phyloP scores from a whole-genome alignment of 305 asterid genomes.

The Fraxinus dipetala region DNA sequence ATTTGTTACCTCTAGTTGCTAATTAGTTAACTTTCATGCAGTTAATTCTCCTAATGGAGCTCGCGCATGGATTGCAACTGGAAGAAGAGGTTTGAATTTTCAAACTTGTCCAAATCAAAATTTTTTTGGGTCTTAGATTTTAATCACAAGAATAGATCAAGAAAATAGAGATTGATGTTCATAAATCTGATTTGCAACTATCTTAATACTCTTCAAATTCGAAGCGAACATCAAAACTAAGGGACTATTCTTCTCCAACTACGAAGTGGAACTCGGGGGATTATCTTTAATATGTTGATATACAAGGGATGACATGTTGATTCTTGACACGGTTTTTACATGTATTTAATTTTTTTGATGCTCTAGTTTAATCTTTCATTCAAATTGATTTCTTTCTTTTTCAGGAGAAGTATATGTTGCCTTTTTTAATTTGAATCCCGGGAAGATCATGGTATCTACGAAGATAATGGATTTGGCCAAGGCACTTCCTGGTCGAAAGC shows the following conservation, averaged over 20 bases:
- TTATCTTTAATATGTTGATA: background rate
- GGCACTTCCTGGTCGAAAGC: conserved; percentile 38
- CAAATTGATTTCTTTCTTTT: background rate
- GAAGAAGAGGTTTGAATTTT: conserved; percentile 52
- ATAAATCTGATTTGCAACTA: background rate
- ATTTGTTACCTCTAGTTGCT: background rate
- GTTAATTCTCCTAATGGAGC: conserved; percentile 34
- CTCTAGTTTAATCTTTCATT: background rate
- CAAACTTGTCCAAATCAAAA: background rate
- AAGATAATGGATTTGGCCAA: conserved; percentile 44
- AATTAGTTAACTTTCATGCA: conserved; percentile 30
- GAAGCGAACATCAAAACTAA: too few relatives aligned
- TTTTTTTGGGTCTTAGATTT: conserved; percentile 3
- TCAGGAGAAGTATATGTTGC: conserved; percentile 75
- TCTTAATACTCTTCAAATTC: background rate
- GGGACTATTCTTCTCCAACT: background rate
- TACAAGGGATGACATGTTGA: background rate
- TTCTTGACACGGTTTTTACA: background rate
- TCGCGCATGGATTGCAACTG: conserved; percentile 79
- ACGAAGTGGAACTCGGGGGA: background rate
- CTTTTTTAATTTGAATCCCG: conserved; percentile 57
- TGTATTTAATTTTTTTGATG: background rate
- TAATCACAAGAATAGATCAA: background rate
- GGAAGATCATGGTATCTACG: conserved; percentile 37
- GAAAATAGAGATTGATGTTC: background rate